Percentiles rank a stretch among this genome's conserved stretches.
These are phyloP conservation scores for Comarum palustre DNA, from an alignment of 306 rosid species.

Conservation along the genomic window DNA sequence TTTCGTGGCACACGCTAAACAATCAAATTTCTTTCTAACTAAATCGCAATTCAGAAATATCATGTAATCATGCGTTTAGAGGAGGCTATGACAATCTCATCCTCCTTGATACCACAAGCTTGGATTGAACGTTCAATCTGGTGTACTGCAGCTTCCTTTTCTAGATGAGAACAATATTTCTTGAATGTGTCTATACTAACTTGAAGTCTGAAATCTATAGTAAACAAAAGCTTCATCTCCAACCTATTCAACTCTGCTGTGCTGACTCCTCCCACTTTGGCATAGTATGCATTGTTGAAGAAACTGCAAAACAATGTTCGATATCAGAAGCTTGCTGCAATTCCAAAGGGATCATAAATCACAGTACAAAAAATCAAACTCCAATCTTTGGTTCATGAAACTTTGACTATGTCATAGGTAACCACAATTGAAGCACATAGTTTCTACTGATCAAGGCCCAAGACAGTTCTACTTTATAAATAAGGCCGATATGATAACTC, in stretches of 20 bases:
- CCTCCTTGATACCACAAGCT: conserved; percentile 69
- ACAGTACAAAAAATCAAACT: background rate
- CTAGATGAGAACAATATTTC: conserved; percentile 67
- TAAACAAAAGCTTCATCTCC: conserved; percentile 82
- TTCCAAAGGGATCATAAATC: background rate
- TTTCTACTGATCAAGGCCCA: background rate
- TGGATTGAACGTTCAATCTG: conserved; percentile 78
- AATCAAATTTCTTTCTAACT: conserved; percentile 17
- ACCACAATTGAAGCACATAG: background rate
- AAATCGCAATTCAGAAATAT: conserved; percentile 15
- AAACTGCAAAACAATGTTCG: conserved; percentile 53
- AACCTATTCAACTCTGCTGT: conserved; percentile 74
- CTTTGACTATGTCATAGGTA: background rate
- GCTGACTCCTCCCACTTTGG: conserved; percentile 91
- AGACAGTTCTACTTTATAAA: background rate
- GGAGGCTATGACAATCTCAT: conserved; percentile 37
- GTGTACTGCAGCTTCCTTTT: conserved; percentile 49
- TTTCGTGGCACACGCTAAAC: background rate
- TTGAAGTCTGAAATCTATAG: conserved; percentile 83
- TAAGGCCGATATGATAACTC: background rate
- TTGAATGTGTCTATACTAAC: conserved; percentile 65
- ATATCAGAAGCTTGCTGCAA: conserved; percentile 7
- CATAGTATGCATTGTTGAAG: conserved; percentile 92
- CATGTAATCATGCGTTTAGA: conserved; percentile 17
- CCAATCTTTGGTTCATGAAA: background rate